A percentile compares a stretch with the other conserved stretches of the same genome.
These are phyloP conservation scores for Rhizoclosmatium sp. DNA, from an alignment of 192 early-diverging fungal species.

Conservation along the genomic window DNA sequence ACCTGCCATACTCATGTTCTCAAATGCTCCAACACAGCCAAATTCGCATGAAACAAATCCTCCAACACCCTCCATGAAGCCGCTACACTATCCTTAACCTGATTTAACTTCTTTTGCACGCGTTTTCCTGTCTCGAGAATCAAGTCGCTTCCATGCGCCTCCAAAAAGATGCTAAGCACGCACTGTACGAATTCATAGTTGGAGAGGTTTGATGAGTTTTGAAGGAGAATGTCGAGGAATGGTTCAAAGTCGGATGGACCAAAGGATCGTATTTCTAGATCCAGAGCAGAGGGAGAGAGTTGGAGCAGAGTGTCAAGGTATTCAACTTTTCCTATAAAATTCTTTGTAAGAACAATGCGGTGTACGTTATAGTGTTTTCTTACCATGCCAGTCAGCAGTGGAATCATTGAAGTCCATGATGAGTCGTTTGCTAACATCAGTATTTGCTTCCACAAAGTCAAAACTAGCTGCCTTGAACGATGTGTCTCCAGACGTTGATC, in stretches of 20 bases:
- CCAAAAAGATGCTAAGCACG: constrained; percentile 79
- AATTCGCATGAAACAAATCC: constrained; percentile 59
- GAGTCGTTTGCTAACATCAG: constrained; percentile 50
- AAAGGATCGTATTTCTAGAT: constrained; percentile 85
- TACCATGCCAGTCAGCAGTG: constrained; percentile 68
- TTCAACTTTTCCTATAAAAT: constrained; percentile 70
- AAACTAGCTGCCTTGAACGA: constrained; percentile 45
- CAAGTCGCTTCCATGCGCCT: constrained; percentile 82
- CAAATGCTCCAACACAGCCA: constrained; percentile 30
- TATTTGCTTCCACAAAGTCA: constrained; percentile 34
- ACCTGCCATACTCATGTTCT: neutral
- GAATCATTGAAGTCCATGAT: constrained; percentile 61
- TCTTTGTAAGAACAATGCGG: neutral
- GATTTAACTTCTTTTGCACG: constrained; percentile 53
- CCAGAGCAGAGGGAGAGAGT: constrained; percentile 78
- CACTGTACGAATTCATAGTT: constrained; percentile 92
- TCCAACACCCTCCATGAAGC: constrained; percentile 67
- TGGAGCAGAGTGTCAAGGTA: constrained; percentile 70
- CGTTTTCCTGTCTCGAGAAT: constrained; percentile 39
- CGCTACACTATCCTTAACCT: constrained; percentile 48
- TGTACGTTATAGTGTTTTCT: constrained; percentile 50
- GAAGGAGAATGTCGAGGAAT: constrained; percentile 73
- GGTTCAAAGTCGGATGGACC: constrained; percentile 69
- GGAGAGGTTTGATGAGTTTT: constrained; percentile 64
- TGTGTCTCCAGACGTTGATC: constrained; percentile 71